Evolutionary conservation across 2,329 filamentous ascomycete species (phyloP).

Genomic region (Diplodia intermedia): DNA sequence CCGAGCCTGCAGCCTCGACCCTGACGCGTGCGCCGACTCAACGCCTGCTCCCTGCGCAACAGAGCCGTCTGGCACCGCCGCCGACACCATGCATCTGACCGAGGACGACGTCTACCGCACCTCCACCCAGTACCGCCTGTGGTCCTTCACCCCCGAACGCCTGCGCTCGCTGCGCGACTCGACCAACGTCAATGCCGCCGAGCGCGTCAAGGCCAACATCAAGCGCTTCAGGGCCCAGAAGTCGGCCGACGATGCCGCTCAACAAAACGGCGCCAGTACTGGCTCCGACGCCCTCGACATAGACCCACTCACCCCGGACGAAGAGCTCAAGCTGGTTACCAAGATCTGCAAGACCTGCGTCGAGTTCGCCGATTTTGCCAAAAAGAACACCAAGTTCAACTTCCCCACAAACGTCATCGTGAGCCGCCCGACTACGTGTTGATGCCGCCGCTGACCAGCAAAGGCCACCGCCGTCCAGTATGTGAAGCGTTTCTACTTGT

Average conservation of each 20-base stretch:
- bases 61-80: background rate
- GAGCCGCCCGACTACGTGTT: background rate
- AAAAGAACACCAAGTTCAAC: conserved; percentile 29
- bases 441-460: conserved; percentile 42
- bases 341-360: conserved; percentile 74
- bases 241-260: conserved; percentile 47
- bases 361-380: conserved; percentile 45
- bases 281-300: conserved; percentile 58
- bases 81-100: conserved; percentile 60
- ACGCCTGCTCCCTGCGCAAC: conserved; percentile 16
- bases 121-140: conserved; percentile 88
- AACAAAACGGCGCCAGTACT: conserved; percentile 34
- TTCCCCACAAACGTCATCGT: conserved; percentile 30
- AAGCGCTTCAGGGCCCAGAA: conserved; percentile 53
- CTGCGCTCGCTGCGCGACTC: conserved; percentile 75
- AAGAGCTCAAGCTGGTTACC: conserved; percentile 81
- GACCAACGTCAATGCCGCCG: conserved; percentile 79
- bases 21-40: conserved; percentile 19
- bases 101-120: conserved; percentile 92
- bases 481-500: conserved; percentile 92
- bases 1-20: background rate
- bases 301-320: conserved; percentile 80
- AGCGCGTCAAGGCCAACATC: conserved; percentile 68
- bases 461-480: conserved; percentile 85
- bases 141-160: conserved; percentile 83